A percentile compares a stretch with the other conserved stretches of the same genome.
Conservation (phyloP, 179 eudicot species). For the Gypsophila paniculata region DNA sequence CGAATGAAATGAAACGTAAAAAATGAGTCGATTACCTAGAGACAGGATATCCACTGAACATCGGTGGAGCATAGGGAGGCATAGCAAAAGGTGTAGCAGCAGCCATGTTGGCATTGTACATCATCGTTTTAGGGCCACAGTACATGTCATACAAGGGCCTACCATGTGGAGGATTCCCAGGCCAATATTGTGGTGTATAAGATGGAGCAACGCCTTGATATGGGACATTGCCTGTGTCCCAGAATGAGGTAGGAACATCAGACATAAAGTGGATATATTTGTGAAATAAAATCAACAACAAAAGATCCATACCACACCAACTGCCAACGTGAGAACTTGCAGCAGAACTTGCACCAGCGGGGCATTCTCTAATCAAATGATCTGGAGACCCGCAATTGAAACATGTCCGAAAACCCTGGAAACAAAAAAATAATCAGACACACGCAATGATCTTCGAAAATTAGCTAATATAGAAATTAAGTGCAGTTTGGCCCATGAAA, state of each 20-base stretch:
- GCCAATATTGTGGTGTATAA: constrained; percentile 57
- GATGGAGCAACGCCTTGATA: constrained; percentile 42
- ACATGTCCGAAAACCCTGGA: constrained; percentile 56
- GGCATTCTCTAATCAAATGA: constrained; percentile 72
- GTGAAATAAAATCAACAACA: constrained; percentile 19
- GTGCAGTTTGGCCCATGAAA: background rate
- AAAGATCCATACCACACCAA: constrained; percentile 32
- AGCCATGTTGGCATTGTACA: constrained; percentile 37
- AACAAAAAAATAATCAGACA: constrained; percentile 11
- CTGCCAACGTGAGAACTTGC: constrained; percentile 30
- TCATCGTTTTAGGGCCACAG: constrained; percentile 50
- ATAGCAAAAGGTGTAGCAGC: constrained; percentile 35
- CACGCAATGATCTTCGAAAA: background rate
- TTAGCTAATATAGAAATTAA: too few relatives aligned
- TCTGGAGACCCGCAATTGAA: constrained; percentile 66
- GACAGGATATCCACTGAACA: constrained; percentile 39
- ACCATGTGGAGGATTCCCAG: constrained; percentile 32
- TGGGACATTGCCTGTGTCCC: constrained; percentile 34
- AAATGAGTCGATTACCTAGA: constrained; percentile 37
- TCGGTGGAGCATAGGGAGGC: constrained; percentile 43
- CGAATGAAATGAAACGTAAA: background rate
- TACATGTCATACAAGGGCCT: constrained; percentile 48
- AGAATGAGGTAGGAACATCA: constrained; percentile 15
- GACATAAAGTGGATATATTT: background rate
- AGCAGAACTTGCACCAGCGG: constrained; percentile 39